Evolutionary conservation across 2,329 filamentous ascomycete genomes (phyloP).

Genomic region (Scedosporium aurantiacum): DNA sequence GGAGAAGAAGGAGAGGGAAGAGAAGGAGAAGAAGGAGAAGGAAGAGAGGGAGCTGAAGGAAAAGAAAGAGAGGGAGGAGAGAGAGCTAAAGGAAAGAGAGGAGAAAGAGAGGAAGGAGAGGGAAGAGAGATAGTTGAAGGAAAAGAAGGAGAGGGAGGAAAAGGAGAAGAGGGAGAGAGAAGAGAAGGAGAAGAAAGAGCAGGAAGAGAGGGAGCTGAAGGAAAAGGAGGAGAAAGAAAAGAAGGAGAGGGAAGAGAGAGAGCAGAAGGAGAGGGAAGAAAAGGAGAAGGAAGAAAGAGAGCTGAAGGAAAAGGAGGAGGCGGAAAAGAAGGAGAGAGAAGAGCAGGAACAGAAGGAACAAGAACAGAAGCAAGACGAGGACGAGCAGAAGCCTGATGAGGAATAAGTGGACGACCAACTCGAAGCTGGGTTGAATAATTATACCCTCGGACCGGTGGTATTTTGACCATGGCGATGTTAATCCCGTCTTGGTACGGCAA

Average conservation of each 20-base stretch:
- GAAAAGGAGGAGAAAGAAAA: not conserved
- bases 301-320: not conserved
- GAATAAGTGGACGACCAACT: not conserved
- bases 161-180: not conserved
- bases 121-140: not conserved
- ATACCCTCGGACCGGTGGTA: too few relatives aligned
- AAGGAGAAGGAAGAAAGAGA: not conserved
- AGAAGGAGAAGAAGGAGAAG: not conserved
- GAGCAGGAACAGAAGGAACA: not conserved
- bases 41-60: not conserved
- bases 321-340: not conserved
- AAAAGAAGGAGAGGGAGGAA: not conserved
- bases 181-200: not conserved
- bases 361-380: not conserved
- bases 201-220: not conserved
- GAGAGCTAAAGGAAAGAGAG: not conserved
- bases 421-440: not conserved
- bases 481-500: too few relatives aligned
- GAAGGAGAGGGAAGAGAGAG: not conserved
- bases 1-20: not conserved
- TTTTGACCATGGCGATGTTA: too few relatives aligned
- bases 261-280: not conserved
- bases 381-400: not conserved
- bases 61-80: slow-evolving; percentile 47
- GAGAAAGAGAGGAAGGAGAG: not conserved